These are phyloP conservation scores for Gillenia trifoliata DNA, from an alignment of 306 rosid species.

Conservation along the genomic window DNA sequence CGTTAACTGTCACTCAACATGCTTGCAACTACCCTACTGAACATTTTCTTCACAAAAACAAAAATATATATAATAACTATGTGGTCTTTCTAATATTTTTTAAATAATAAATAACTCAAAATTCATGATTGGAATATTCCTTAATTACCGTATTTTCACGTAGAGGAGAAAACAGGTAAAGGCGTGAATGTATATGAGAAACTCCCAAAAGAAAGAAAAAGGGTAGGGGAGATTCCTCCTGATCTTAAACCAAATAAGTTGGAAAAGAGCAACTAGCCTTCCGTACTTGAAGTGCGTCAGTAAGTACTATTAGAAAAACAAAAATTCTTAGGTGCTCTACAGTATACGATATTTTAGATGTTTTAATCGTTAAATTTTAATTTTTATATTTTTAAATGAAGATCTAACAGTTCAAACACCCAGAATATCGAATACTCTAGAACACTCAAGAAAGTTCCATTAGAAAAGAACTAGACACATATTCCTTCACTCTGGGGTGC, in stretches of 20 bases:
- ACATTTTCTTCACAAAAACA: no score
- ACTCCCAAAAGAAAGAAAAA: background rate
- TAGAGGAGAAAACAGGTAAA: background rate
- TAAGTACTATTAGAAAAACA: conserved; percentile 13
- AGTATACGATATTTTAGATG: no score
- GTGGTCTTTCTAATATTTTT: no score
- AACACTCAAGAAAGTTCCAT: no score
- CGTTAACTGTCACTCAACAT: no score
- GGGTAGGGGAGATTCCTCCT: background rate
- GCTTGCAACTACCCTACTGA: no score
- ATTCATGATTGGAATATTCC: background rate
- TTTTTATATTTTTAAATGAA: no score
- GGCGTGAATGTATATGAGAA: background rate
- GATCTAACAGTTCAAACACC: no score
- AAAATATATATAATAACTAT: no score
- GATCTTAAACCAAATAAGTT: conserved; percentile 4
- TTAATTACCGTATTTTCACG: background rate
- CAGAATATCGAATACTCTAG: no score
- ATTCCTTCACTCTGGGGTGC: conserved; percentile 9
- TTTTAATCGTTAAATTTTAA: no score
- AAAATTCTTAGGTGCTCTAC: no score
- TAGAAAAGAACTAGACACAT: conserved; percentile 15
- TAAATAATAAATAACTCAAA: background rate
- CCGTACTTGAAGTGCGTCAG: conserved; percentile 4
- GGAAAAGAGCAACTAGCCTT: background rate